phyloP scores from a whole-genome alignment of 441 rosid species.

The Gossypium gossypioides region DNA sequence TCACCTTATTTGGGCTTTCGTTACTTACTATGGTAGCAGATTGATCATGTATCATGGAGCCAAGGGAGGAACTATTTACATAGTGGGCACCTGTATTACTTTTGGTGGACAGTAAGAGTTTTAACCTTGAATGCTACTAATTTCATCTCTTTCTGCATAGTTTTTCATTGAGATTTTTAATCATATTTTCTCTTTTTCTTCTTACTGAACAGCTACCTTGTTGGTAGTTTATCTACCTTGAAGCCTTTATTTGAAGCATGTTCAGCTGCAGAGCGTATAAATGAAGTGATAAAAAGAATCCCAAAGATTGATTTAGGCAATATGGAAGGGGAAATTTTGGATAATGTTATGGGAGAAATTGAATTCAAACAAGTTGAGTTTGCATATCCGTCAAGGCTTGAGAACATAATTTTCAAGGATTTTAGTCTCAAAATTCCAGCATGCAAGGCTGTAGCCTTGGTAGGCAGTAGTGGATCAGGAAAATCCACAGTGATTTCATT shows the following conservation, averaged over 20 bases:
- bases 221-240: conserved; percentile 49
- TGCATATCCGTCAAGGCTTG: conserved; percentile 65
- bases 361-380: conserved; percentile 48
- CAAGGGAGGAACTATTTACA: conserved; percentile 61
- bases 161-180: neutral
- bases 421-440: conserved; percentile 48
- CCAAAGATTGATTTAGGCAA: conserved; percentile 56
- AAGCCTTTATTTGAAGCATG: conserved; percentile 59
- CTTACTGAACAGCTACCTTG: conserved; percentile 37
- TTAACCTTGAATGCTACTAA: neutral
- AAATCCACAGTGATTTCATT: conserved; percentile 73
- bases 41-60: conserved; percentile 81
- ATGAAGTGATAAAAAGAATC: conserved; percentile 52
- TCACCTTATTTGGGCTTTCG: conserved; percentile 61
- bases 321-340: conserved; percentile 35
- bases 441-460: conserved; percentile 60
- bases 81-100: conserved; percentile 44
- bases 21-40: conserved; percentile 69
- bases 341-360: conserved; percentile 41
- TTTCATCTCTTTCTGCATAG: too few relatives aligned
- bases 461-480: conserved; percentile 77
- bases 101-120: conserved; percentile 62
- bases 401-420: conserved; percentile 34
- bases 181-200: neutral
- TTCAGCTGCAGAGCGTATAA: conserved; percentile 48